These are phyloP conservation scores for Penicillium sp. DNA, from an alignment of 2,329 filamentous ascomycete species.

Conservation along the genomic window DNA sequence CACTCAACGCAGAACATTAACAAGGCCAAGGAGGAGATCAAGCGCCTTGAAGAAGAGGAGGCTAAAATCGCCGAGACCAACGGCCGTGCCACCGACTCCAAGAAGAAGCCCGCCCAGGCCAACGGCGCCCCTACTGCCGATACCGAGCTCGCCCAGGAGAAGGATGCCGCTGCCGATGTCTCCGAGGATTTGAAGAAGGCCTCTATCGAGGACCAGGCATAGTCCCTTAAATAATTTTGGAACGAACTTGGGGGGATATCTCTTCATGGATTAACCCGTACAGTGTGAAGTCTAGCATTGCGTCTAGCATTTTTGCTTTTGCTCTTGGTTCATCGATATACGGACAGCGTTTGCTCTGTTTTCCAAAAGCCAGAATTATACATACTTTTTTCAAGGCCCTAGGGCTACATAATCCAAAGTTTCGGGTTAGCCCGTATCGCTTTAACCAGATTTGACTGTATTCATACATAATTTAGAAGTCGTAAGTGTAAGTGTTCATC, in stretches of 20 bases:
- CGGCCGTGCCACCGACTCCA: conserved; percentile 47
- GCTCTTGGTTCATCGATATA: conserved; percentile 16
- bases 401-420: no score
- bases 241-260: conserved; percentile 7
- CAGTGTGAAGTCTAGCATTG: conserved; percentile 22
- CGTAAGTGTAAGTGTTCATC: no score
- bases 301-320: conserved; percentile 24
- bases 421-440: no score
- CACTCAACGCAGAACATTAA: conserved; percentile 71
- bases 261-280: conserved; percentile 7
- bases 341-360: conserved; percentile 15
- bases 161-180: conserved; percentile 56
- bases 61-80: conserved; percentile 43
- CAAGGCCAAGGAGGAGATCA: conserved; percentile 94
- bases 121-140: conserved; percentile 52
- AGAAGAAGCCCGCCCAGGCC: conserved; percentile 51
- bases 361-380: conserved; percentile 13
- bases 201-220: conserved; percentile 53
- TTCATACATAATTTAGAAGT: no score
- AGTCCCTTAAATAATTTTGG: conserved; percentile 1
- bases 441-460: no score
- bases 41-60: conserved; percentile 70
- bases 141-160: conserved; percentile 52
- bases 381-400: no score
- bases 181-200: conserved; percentile 57